These are phyloP conservation scores for Salvia splendens DNA, from an alignment of 257 asterid genomes.

Conservation along the genomic window DNA sequence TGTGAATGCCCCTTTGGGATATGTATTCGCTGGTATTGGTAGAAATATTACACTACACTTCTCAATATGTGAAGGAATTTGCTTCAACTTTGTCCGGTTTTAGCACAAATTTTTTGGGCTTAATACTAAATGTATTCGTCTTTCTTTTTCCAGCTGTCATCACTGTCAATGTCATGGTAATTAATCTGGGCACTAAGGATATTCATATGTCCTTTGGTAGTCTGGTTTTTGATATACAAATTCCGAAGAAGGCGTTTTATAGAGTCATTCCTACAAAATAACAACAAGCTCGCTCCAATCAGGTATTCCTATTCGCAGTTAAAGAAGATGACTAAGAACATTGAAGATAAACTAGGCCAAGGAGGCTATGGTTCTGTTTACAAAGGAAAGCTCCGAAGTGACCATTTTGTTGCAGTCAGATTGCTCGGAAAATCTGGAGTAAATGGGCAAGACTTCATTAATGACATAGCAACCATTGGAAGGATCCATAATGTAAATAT, in stretches of 20 bases:
- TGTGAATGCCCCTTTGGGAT: too few species aligned
- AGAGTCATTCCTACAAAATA: neutral
- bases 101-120: too few species aligned
- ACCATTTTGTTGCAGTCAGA: conserved; percentile 38
- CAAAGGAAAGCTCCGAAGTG: conserved; percentile 33
- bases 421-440: conserved; percentile 16
- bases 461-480: conserved; percentile 38
- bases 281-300: conserved; percentile 4
- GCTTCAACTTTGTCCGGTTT: too few species aligned
- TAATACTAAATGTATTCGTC: too few species aligned
- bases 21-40: too few species aligned
- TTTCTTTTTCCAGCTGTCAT: too few species aligned
- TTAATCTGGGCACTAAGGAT: too few species aligned
- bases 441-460: conserved; percentile 40
- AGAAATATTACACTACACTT: too few species aligned
- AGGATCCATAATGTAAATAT: conserved; percentile 28
- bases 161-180: too few species aligned
- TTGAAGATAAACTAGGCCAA: conserved; percentile 9
- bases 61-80: too few species aligned
- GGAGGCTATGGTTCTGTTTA: conserved; percentile 35
- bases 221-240: neutral
- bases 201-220: too few species aligned
- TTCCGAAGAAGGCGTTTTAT: conserved; percentile 13
- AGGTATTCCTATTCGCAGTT: neutral
- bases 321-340: neutral